Evolutionary conservation across 495 filamentous ascomycete species (phyloP).

Genomic region (Neurospora africana): DNA sequence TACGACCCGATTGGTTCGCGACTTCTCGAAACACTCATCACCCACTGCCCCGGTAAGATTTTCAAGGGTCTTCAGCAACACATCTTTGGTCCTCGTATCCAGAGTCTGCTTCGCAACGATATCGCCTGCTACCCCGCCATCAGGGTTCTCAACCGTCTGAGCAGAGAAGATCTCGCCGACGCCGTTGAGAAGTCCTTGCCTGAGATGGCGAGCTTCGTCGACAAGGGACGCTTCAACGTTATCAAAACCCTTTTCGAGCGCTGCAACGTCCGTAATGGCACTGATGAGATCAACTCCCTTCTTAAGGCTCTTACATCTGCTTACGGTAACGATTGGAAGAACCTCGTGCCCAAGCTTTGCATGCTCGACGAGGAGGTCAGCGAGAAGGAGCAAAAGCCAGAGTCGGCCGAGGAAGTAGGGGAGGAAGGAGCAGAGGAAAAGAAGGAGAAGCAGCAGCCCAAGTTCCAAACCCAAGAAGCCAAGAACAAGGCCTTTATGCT

Average conservation of each 20-base stretch:
- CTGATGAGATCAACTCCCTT: conserved; percentile 47
- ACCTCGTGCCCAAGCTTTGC: conserved; percentile 48
- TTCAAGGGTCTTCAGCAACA: conserved; percentile 76
- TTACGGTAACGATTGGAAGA: conserved; percentile 44
- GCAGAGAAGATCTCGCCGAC: conserved; percentile 67
- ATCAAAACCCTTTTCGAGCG: conserved; percentile 75
- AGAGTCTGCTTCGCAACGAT: conserved; percentile 72
- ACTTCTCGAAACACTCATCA: conserved; percentile 74
- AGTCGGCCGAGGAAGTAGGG: background rate
- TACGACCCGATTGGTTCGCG: conserved; percentile 86
- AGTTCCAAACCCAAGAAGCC: conserved; percentile 17
- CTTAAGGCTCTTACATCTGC: conserved; percentile 49
- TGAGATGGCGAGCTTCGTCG: conserved; percentile 56
- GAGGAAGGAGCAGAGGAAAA: background rate
- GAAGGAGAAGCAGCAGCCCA: conserved; percentile 6
- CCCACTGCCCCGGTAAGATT: conserved; percentile 67
- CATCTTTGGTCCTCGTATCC: conserved; percentile 65
- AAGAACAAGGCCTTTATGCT: conserved; percentile 34
- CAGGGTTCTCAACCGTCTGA: conserved; percentile 66
- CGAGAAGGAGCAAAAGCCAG: conserved; percentile 18
- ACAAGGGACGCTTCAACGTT: conserved; percentile 63
- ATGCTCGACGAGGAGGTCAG: conserved; percentile 29
- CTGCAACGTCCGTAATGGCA: conserved; percentile 51
- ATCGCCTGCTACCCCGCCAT: conserved; percentile 79
- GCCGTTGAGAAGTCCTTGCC: conserved; percentile 58